Evolutionary conservation across 2,329 filamentous ascomycete species (phyloP).

Genomic region (Ophiostoma piceae): DNA sequence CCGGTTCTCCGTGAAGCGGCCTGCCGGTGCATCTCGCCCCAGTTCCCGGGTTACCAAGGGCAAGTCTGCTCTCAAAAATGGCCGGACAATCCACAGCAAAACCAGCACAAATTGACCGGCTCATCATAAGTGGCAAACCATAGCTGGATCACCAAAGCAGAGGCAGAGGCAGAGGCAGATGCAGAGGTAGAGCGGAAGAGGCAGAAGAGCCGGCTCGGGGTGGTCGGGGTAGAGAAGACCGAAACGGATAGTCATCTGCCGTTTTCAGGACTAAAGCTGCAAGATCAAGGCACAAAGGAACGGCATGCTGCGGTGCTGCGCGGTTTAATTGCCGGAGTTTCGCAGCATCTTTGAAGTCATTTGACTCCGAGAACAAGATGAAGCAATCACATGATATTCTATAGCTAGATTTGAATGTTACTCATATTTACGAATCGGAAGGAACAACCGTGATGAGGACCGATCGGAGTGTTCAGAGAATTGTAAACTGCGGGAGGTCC

Average conservation of each 20-base stretch:
- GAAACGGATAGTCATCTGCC: not conserved
- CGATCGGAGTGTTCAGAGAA: not conserved
- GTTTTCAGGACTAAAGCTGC: not conserved
- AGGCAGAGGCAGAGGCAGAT: too few species aligned
- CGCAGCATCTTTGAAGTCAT: not conserved
- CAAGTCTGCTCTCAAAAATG: not conserved
- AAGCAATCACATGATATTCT: not conserved
- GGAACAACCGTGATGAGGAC: not conserved
- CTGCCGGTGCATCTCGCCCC: not conserved
- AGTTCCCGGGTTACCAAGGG: not conserved
- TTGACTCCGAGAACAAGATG: not conserved
- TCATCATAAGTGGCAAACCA: constrained; percentile 5
- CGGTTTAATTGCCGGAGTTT: not conserved
- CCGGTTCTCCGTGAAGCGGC: not conserved
- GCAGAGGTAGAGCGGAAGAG: not conserved
- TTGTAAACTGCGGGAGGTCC: not conserved
- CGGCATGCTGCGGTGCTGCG: not conserved
- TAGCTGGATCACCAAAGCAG: not conserved
- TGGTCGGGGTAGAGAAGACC: not conserved
- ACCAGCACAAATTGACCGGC: constrained; percentile 9
- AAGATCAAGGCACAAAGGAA: not conserved
- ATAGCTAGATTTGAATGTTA: not conserved
- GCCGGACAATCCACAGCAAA: not conserved
- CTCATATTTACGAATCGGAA: not conserved
- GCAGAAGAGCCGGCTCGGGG: not conserved